A percentile compares a stretch with the other conserved stretches of the same genome.
Conservation (phyloP, 2,329 filamentous ascomycete genomes). For the Sclerotinia minor region DNA sequence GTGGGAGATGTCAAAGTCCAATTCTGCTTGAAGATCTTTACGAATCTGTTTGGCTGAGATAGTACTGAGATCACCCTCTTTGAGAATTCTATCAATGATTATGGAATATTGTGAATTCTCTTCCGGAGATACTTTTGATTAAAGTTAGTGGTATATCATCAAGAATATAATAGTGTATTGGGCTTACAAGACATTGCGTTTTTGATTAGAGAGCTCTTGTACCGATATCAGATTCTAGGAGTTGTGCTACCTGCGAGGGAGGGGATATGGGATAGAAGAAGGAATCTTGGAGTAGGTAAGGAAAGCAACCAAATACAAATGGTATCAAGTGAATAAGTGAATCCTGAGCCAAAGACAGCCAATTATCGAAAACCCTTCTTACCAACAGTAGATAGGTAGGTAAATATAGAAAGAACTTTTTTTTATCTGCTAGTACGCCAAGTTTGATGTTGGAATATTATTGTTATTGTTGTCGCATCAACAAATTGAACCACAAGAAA, state of each 20-base stretch:
- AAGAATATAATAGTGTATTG: background rate
- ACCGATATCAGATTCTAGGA: slow-evolving; percentile 12
- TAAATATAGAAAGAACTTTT: background rate
- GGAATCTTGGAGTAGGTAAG: background rate
- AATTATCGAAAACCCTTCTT: background rate
- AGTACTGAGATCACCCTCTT: slow-evolving; percentile 42
- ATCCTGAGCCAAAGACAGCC: background rate
- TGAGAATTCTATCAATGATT: slow-evolving; percentile 46
- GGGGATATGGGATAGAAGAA: slow-evolving; percentile 4
- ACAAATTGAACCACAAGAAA: background rate
- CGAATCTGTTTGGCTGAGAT: slow-evolving; percentile 45
- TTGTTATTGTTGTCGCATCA: slow-evolving; percentile 22
- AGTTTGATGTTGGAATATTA: slow-evolving; percentile 21
- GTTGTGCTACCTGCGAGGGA: slow-evolving; percentile 21
- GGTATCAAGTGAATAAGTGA: slow-evolving; percentile 14
- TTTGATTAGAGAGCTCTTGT: slow-evolving; percentile 1
- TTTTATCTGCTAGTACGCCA: background rate
- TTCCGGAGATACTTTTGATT: slow-evolving; percentile 35
- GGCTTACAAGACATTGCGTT: slow-evolving; percentile 34
- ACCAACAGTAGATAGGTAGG: background rate
- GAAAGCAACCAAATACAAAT: slow-evolving; percentile 4
- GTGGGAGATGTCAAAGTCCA: slow-evolving; percentile 43
- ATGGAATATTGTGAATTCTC: slow-evolving; percentile 41
- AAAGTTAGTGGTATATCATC: slow-evolving; percentile 23
- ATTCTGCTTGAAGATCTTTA: slow-evolving; percentile 38